Conservation (phyloP, 176 grass and related monocot species). For the Cenchrus fungigraminus region DNA sequence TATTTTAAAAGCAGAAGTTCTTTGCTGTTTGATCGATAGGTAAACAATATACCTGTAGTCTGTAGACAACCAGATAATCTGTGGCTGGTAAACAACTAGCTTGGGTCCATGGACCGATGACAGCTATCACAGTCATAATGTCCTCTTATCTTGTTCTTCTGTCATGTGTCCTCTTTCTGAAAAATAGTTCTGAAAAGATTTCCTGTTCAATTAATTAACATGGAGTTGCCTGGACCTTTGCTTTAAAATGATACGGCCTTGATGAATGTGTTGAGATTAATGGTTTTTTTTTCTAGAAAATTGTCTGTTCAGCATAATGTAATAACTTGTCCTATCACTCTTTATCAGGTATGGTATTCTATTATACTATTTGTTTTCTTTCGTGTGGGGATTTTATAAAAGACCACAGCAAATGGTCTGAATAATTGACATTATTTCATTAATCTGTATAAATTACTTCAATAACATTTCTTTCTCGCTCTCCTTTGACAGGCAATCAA, state of each 20-base stretch:
- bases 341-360: background rate
- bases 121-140: background rate
- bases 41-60: background rate
- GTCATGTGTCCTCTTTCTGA: background rate
- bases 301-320: background rate
- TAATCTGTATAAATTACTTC: background rate
- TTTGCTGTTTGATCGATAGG: background rate
- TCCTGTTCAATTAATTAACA: conserved; percentile 2
- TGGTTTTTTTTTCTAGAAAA: background rate
- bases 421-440: background rate
- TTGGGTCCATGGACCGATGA: background rate
- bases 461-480: conserved; percentile 3
- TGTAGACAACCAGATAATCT: background rate
- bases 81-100: background rate
- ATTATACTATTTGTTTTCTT: conserved; percentile 7
- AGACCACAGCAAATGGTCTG: background rate
- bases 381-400: background rate
- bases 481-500: conserved; percentile 73
- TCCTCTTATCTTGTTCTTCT: background rate
- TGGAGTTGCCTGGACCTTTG: background rate
- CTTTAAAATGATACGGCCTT: background rate
- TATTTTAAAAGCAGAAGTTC: background rate
- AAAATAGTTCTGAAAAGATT: background rate
- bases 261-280: background rate
- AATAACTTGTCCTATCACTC: background rate